Evolutionary conservation across 1,139 yeast species (phyloP).

Genomic region (Nakaseomyces uthaithaninus): DNA sequence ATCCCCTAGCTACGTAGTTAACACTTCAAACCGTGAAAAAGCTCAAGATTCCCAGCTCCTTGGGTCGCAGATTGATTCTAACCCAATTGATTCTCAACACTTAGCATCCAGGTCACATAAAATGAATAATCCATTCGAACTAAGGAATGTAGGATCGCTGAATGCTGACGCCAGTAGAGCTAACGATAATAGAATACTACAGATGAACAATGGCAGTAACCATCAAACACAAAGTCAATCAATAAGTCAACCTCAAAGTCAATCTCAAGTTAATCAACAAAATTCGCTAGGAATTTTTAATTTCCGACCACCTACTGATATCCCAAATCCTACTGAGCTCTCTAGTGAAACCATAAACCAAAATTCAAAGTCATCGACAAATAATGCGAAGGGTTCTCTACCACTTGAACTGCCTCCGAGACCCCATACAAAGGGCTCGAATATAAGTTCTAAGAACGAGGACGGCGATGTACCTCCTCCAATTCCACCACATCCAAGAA

Average conservation of each 20-base stretch:
- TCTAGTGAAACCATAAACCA: background rate
- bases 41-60: background rate
- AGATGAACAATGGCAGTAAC: background rate
- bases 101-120: background rate
- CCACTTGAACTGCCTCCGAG: conserved; percentile 2
- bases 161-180: background rate
- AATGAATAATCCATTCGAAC: conserved; percentile 2
- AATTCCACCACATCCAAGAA: background rate
- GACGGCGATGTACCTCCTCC: background rate
- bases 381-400: background rate
- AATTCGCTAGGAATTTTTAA: background rate
- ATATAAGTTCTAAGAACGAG: background rate
- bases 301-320: background rate
- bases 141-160: background rate
- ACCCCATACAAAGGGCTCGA: background rate
- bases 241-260: too few species aligned
- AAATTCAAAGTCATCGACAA: background rate
- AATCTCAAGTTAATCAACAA: too few species aligned
- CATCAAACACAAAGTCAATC: too few species aligned
- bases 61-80: background rate
- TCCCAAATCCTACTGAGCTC: conserved; percentile 1
- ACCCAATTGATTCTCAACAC: background rate
- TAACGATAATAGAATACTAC: background rate
- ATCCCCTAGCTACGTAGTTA: background rate
- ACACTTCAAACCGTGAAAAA: background rate